These are phyloP conservation scores for Beauveria brongniartii DNA, from an alignment of 2,329 filamentous ascomycete species.

Conservation along the genomic window DNA sequence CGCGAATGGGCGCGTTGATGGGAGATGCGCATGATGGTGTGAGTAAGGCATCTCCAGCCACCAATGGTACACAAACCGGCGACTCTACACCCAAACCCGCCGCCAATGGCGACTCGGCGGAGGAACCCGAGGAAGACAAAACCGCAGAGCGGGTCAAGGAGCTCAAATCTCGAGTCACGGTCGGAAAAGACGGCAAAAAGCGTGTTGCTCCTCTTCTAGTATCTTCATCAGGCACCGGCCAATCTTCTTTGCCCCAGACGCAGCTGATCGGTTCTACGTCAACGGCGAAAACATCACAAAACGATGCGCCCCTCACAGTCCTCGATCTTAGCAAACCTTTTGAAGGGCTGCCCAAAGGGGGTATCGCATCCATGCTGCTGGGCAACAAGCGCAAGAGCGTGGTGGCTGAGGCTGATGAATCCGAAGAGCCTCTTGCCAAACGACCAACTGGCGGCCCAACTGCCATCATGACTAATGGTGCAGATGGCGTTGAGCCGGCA, in stretches of 20 bases:
- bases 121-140: constrained; percentile 36
- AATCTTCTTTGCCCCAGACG: constrained; percentile 82
- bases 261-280: constrained; percentile 69
- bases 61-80: constrained; percentile 42
- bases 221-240: constrained; percentile 77
- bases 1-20: constrained; percentile 97
- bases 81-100: constrained; percentile 26
- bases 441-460: constrained; percentile 58
- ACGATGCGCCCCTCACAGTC: constrained; percentile 70
- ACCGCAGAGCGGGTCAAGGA: constrained; percentile 45
- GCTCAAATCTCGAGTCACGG: constrained; percentile 84
- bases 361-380: constrained; percentile 74
- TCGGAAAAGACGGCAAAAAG: constrained; percentile 96
- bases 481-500: constrained; percentile 71
- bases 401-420: constrained; percentile 67
- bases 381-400: constrained; percentile 87
- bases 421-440: constrained; percentile 47
- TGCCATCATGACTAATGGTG: constrained; percentile 66
- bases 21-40: constrained; percentile 61
- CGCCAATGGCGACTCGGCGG: constrained; percentile 31
- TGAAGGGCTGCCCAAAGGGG: constrained; percentile 85
- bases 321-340: constrained; percentile 90
- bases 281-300: constrained; percentile 52
- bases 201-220: constrained; percentile 86
- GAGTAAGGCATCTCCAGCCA: constrained; percentile 36